Conservation (phyloP, 257 asterid genomes). For the Capsicum baccatum region DNA sequence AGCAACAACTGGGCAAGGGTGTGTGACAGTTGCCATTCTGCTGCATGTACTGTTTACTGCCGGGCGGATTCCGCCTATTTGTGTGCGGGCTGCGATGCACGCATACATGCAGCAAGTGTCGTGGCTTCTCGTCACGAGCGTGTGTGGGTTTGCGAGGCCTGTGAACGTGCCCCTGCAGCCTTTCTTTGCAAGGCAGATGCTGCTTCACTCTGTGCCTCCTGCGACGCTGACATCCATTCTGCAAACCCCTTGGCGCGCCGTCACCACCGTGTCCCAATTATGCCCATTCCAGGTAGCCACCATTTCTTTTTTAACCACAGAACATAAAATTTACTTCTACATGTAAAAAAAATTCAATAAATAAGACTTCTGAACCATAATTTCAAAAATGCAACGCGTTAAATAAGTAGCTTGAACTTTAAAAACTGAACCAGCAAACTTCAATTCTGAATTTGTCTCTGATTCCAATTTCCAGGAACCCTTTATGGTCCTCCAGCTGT, state of each 20-base stretch:
- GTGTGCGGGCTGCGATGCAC: constrained; percentile 60
- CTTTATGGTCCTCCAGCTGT: constrained; percentile 38
- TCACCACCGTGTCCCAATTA: constrained; percentile 79
- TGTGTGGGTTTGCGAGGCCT: constrained; percentile 62
- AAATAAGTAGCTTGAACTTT: too few species aligned
- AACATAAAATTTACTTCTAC: not conserved
- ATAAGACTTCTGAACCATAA: not conserved
- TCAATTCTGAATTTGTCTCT: not conserved
- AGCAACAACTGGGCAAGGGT: constrained; percentile 47
- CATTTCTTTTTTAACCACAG: not conserved
- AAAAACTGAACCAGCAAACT: not conserved
- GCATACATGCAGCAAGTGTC: constrained; percentile 49
- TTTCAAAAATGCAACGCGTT: not conserved
- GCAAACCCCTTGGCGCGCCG: constrained; percentile 87
- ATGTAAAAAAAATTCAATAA: not conserved
- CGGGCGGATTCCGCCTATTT: constrained; percentile 62
- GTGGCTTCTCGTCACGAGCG: constrained; percentile 55
- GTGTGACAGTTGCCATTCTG: constrained; percentile 63
- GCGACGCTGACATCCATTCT: constrained; percentile 80
- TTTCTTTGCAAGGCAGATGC: constrained; percentile 79
- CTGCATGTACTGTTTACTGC: constrained; percentile 62
- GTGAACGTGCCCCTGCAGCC: constrained; percentile 71
- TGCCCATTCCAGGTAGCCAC: constrained; percentile 41
- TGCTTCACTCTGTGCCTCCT: constrained; percentile 74
- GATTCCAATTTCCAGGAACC: constrained; percentile 27